phyloP scores from a whole-genome alignment of 2,329 filamentous ascomycete species.

The Fusarium sp. region DNA sequence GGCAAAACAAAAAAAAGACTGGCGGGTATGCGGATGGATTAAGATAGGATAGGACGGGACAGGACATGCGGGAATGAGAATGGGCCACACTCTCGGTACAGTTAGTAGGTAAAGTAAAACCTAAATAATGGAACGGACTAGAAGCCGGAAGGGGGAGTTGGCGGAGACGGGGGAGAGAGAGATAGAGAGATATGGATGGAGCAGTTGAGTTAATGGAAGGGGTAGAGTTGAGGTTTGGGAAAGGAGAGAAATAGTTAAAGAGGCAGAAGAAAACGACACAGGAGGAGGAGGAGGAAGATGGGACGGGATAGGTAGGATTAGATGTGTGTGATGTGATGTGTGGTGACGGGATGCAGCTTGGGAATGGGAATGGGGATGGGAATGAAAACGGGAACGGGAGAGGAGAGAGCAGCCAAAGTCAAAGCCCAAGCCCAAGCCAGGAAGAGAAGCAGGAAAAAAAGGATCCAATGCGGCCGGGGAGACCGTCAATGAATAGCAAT shows the following conservation, averaged over 20 bases:
- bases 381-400: not conserved
- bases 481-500: slow-evolving; percentile 28
- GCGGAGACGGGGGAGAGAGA: not conserved
- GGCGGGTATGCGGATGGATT: slow-evolving; percentile 25
- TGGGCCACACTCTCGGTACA: slow-evolving; percentile 24
- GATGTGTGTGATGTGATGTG: not conserved
- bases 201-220: slow-evolving; percentile 6
- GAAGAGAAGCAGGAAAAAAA: slow-evolving; percentile 8
- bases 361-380: not conserved
- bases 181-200: not conserved
- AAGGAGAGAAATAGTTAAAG: slow-evolving; percentile 24
- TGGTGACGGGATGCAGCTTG: slow-evolving; percentile 3
- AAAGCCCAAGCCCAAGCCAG: not conserved
- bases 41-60: slow-evolving; percentile 6
- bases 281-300: slow-evolving; percentile 10
- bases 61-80: slow-evolving; percentile 8
- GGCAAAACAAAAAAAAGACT: slow-evolving; percentile 8
- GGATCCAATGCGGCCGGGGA: slow-evolving; percentile 36
- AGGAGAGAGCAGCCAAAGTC: not conserved
- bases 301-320: no score
- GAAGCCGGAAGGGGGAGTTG: slow-evolving; percentile 20
- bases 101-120: slow-evolving; percentile 20
- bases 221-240: slow-evolving; percentile 14
- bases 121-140: slow-evolving; percentile 34
- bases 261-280: slow-evolving; percentile 31